Evolutionary conservation across 352 stramenopile genomes (phyloP).

Genomic region (Globisporangium perplexum): DNA sequence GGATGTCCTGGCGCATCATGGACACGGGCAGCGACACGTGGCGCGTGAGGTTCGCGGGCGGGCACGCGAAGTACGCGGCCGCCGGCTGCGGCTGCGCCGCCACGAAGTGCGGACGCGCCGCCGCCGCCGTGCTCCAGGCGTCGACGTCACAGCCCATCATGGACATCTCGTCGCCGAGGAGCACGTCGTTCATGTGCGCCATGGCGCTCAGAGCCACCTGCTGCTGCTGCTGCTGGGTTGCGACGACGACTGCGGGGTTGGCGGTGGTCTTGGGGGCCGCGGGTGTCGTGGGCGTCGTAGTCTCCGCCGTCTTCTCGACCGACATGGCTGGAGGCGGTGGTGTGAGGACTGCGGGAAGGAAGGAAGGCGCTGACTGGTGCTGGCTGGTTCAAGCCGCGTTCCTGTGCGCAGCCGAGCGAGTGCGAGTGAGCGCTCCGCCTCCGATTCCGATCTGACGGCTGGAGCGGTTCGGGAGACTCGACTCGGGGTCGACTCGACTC

Average conservation of each 20-base stretch:
- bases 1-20: constrained; percentile 34
- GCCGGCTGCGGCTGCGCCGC: constrained; percentile 16
- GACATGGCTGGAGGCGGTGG: background rate
- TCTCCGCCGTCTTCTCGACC: constrained; percentile 13
- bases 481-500: background rate
- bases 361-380: no score
- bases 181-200: constrained; percentile 30
- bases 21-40: constrained; percentile 59
- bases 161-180: constrained; percentile 54
- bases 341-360: no score
- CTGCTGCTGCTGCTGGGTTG: constrained; percentile 13
- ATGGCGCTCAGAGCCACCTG: constrained; percentile 21
- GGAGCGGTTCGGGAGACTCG: background rate
- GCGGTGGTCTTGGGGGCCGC: constrained; percentile 2
- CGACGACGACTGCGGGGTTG: constrained; percentile 11
- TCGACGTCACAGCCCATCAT: constrained; percentile 70
- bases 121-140: constrained; percentile 29
- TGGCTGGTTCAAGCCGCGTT: background rate
- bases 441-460: constrained; percentile 3
- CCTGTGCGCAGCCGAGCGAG: background rate
- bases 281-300: constrained; percentile 12
- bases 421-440: background rate
- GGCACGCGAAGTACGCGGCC: constrained; percentile 29
- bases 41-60: constrained; percentile 56
- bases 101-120: constrained; percentile 23